Base-by-base conservation (phyloP, 345 rosid genomes). In the sweet orange (Citrus sinensis) region DNA sequence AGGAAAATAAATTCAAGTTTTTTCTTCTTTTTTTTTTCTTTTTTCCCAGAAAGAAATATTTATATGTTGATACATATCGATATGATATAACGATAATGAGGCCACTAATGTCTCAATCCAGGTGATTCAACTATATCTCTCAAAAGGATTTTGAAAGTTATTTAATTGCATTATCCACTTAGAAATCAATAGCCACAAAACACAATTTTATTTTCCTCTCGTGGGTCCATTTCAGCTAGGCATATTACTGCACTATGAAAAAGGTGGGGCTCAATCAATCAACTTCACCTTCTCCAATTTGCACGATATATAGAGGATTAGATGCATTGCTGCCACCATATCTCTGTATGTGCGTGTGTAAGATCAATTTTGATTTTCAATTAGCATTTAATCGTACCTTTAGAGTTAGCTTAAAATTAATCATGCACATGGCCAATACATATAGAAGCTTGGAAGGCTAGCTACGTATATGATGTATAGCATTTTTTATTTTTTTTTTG, bases 31-130 rank as follows among this genome's bases (percentile, higher is more conserved):
- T 10, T 42, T 46, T 42, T 35, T 40, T 11, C 0, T 46, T 46
- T 46, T 46, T 46, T 3, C 14, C 1, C 4, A 13, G 13, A 46
- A 46, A 46, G 4, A 42, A 42, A 42, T 11, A 42, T 42, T 2
- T 42, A 42, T 42, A 42, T 13, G 51, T 46, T 46, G 51, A 46
- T 13, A 46, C 14, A 46, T 46, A 13, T 46, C 51, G 51, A 46
- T 46, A 46, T 46, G 51, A 46, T 13, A 11, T 10, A 46, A 46
- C 51, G 88, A 82, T 71, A 72, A 78, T 68, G 81, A 78, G 78
- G 83, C 73, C 89, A 85, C 87, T 82, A 60, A 81, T 74, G 93
- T 88, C 91, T 42, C 76, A 32, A 83, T 90, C 90, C 87, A 88
- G 88, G 88, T 75, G 90, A 90, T 90, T 88, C 89, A 84, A 85